These are phyloP conservation scores for Sclerotiophoma versabilis DNA, from an alignment of 2,329 filamentous ascomycete genomes.

Conservation along the genomic window DNA sequence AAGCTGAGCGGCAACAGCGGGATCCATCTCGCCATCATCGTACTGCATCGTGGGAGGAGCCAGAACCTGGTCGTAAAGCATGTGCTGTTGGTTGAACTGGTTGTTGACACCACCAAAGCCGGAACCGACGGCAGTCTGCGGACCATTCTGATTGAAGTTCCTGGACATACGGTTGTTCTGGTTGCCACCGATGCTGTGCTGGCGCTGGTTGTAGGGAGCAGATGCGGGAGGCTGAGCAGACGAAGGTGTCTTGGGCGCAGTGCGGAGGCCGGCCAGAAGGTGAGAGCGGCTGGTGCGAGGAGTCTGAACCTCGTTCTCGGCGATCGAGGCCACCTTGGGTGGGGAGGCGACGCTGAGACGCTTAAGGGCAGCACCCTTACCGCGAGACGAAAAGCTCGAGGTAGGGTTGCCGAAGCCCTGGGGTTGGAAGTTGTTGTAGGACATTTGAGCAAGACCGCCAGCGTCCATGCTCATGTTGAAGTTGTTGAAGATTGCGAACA, in stretches of 20 bases:
- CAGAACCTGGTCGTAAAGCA: conserved; percentile 82
- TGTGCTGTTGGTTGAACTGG: conserved; percentile 50
- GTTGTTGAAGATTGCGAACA: conserved; percentile 35
- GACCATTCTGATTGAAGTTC: conserved; percentile 55
- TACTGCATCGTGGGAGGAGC: conserved; percentile 83
- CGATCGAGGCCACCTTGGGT: conserved; percentile 71
- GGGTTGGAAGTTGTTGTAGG: conserved; percentile 75
- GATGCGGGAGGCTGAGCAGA: conserved; percentile 69
- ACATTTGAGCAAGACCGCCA: conserved; percentile 99
- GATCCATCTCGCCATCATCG: conserved; percentile 77
- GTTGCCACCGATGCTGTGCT: conserved; percentile 51
- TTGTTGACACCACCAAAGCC: conserved; percentile 58
- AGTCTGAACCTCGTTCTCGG: conserved; percentile 70
- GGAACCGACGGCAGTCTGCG: conserved; percentile 66
- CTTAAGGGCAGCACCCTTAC: conserved; percentile 87
- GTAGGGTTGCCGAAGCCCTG: conserved; percentile 77
- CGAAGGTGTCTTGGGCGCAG: conserved; percentile 85
- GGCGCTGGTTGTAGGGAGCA: conserved; percentile 65
- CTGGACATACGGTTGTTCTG: conserved; percentile 55
- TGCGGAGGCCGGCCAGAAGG: conserved; percentile 89
- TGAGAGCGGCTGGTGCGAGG: conserved; percentile 95
- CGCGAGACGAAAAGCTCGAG: conserved; percentile 83
- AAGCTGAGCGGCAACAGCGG: conserved; percentile 84
- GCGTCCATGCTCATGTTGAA: conserved; percentile 76
- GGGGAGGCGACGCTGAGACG: conserved; percentile 80